These are phyloP conservation scores for Vitis hybrid DNA, from an alignment of 177 flowering plant genomes.

Conservation along the genomic window DNA sequence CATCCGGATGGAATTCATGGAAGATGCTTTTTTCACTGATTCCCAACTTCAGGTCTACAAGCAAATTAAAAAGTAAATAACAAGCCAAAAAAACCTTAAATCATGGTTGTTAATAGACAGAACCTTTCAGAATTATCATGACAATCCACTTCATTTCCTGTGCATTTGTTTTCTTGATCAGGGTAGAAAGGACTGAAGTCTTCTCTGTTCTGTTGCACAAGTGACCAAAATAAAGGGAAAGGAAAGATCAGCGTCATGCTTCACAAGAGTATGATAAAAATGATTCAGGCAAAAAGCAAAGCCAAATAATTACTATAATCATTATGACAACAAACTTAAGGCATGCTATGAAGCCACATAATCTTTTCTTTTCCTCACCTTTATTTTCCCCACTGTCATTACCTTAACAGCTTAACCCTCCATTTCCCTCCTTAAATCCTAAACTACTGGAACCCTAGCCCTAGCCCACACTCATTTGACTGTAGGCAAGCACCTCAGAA, in stretches of 20 bases:
- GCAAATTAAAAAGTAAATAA: background rate
- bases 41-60: constrained; percentile 85
- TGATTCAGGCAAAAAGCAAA: too few relatives aligned
- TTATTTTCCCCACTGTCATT: too few relatives aligned
- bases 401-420: too few relatives aligned
- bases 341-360: too few relatives aligned
- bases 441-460: too few relatives aligned
- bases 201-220: constrained; percentile 58
- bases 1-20: constrained; percentile 98
- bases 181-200: constrained; percentile 59
- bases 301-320: too few relatives aligned
- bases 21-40: constrained; percentile 90
- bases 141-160: constrained; percentile 98
- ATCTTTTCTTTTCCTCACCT: too few relatives aligned
- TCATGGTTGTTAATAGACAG: background rate
- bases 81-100: background rate
- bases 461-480: too few relatives aligned
- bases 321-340: too few relatives aligned
- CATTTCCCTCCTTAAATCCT: too few relatives aligned
- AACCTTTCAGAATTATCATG: constrained; percentile 94
- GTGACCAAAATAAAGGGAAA: background rate
- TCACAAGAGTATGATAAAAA: background rate
- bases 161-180: constrained; percentile 84
- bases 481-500: too few relatives aligned
- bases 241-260: background rate